phyloP scores from a whole-genome alignment of 345 rosid genomes.

The Atalantia buxifolia region DNA sequence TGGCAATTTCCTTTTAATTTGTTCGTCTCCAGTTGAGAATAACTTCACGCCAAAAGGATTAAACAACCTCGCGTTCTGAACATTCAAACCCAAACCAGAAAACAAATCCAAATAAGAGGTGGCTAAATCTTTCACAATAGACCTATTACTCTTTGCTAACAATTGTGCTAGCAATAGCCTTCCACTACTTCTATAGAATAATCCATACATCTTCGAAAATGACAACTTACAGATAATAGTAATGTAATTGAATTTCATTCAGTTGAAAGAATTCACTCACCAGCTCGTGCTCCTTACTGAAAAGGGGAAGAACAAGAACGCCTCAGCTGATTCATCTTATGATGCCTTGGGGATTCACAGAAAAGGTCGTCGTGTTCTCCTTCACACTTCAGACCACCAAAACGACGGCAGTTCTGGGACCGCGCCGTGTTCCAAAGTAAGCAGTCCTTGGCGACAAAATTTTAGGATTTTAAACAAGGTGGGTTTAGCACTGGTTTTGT shows the following conservation, averaged over 20 bases:
- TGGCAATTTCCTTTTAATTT: background rate
- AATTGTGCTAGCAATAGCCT: background rate
- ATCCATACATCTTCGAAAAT: background rate
- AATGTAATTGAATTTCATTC: background rate
- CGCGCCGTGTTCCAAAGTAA: too few species aligned
- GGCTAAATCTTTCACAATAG: background rate
- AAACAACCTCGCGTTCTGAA: background rate
- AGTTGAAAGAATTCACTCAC: constrained; percentile 4
- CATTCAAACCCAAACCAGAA: background rate
- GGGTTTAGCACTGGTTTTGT: too few species aligned
- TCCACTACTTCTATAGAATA: background rate
- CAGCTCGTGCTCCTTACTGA: background rate
- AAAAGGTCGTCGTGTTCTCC: too few species aligned
- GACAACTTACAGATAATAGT: background rate
- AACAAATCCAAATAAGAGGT: background rate
- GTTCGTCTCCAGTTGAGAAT: background rate
- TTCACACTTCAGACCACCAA: too few species aligned
- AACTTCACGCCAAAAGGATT: background rate
- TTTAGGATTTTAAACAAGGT: too few species aligned
- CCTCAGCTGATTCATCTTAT: background rate
- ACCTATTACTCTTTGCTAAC: background rate
- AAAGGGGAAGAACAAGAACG: background rate
- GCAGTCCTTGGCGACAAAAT: too few species aligned
- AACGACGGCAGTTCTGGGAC: too few species aligned
- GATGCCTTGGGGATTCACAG: too few species aligned